These are phyloP conservation scores for Poa pratensis DNA, from an alignment of 176 grass and related monocot species.

Conservation along the genomic window DNA sequence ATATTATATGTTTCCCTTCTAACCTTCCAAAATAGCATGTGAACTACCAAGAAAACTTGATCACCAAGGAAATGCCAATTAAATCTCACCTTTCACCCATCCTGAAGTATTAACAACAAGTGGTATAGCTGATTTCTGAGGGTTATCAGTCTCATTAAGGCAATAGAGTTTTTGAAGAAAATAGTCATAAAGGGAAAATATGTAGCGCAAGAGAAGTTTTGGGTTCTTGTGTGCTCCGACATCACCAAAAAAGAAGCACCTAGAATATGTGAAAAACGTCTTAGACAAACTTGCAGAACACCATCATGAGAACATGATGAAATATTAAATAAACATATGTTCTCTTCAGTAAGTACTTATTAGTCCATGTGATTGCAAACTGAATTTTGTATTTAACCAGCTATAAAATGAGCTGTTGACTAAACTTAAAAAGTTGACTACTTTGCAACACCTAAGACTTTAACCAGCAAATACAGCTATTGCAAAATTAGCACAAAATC, in stretches of 20 bases:
- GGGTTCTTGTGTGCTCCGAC: conserved; percentile 57
- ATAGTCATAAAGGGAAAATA: conserved; percentile 68
- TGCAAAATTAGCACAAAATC: background rate
- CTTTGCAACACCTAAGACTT: background rate
- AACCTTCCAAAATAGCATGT: background rate
- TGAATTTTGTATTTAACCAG: background rate
- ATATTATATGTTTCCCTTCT: background rate
- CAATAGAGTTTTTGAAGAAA: conserved; percentile 55
- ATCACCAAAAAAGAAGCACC: conserved; percentile 79
- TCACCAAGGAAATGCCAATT: conserved; percentile 9
- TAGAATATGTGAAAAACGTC: conserved; percentile 29
- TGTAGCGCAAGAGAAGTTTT: conserved; percentile 58
- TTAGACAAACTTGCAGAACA: conserved; percentile 36
- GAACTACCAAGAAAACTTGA: background rate
- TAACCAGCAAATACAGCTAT: conserved; percentile 1
- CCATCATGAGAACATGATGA: background rate
- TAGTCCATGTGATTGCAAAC: background rate
- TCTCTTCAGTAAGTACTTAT: conserved; percentile 9
- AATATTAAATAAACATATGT: background rate
- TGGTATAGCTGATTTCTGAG: conserved; percentile 49
- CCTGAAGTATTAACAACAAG: conserved; percentile 89
- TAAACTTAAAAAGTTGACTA: background rate
- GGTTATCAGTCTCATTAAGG: conserved; percentile 36
- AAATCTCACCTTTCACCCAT: conserved; percentile 77
- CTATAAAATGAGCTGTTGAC: background rate